Evolutionary conservation across 768 basidiomycete genomes (phyloP), one percentile per base, ranked within the genome.

Genomic region (Boletus barrowsii): DNA sequence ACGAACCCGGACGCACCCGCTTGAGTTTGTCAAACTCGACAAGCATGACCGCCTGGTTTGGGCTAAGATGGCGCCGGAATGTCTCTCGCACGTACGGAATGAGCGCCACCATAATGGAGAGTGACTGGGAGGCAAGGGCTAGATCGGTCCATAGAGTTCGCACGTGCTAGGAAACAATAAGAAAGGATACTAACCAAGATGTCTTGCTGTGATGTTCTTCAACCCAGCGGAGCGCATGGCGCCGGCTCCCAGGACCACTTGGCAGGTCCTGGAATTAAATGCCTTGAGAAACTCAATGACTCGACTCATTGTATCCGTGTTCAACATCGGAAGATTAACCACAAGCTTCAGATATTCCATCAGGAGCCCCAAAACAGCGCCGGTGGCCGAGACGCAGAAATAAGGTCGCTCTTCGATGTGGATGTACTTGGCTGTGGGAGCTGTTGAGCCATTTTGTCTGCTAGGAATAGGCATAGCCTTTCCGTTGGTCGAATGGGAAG

Each of bases 1-100:
- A 41, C 45, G 43, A 58, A 55, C 53, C 48, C 37, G 44, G n/a
- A 74, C 88, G 60, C 61, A 93, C 92, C 76, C 96, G 81, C 75
- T 96, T 98, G 54, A 98, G 82, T 75, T 96, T 98, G 75, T 99
- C 97, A 68, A 98, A 99, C 72, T 98, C 97, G 17, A 95, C 84
- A 36, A 98, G 76, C 86, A 98, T 95, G 44, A 98, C 93, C 13
- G 94, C 93, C 72, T 98, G 94, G 72, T 93, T 95, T 54, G 88
- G 83, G 69, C 84, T 95, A 30, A 99, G 79, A 75, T 98, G 96
- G 58, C 97, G 81, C 45, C 97, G 80, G 70, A 98, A 92, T 7
- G 88, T 87, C 74, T 99, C 97, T 44, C 97, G 88, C 48, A 98
- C 86, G 68, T 98, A 98, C 2, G 97, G 94, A 51, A 98, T 91